These are phyloP conservation scores for Oehlia diaphana DNA, from an alignment of 192 early-diverging fungal species.

Conservation along the genomic window DNA sequence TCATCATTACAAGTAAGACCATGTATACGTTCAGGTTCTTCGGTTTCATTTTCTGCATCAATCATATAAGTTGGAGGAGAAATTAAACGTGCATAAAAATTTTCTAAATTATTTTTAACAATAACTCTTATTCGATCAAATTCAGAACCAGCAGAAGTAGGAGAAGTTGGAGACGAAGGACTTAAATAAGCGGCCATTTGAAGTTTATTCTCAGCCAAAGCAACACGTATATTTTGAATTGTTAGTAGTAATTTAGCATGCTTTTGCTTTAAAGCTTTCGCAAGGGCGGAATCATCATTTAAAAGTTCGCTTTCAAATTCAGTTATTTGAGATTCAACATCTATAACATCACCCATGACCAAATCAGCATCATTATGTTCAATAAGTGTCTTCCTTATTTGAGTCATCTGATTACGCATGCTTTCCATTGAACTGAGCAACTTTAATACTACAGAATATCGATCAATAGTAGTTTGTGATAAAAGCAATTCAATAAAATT, in stretches of 20 bases:
- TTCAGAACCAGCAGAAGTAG: constrained; percentile 26
- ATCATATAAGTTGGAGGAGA: constrained; percentile 21
- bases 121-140: constrained; percentile 22
- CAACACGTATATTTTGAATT: constrained; percentile 24
- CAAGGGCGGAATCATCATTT: constrained; percentile 15
- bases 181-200: constrained; percentile 32
- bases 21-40: constrained; percentile 30
- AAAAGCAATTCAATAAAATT: constrained; percentile 20
- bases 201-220: constrained; percentile 24
- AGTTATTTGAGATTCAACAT: constrained; percentile 19
- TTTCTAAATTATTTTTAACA: constrained; percentile 2
- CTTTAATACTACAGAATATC: constrained; percentile 6
- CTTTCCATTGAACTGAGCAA: not conserved
- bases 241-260: constrained; percentile 26
- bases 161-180: constrained; percentile 28
- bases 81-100: not conserved
- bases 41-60: constrained; percentile 16
- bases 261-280: constrained; percentile 23
- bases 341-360: constrained; percentile 13
- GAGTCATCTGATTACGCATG: constrained; percentile 19
- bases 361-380: constrained; percentile 31
- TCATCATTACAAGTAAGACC: constrained; percentile 31
- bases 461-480: constrained; percentile 26
- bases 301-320: constrained; percentile 8
- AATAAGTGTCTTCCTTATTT: constrained; percentile 12